Evolutionary conservation across 1,284 basidiomycete genomes (phyloP).

Genomic region (Ustilago cynodontis): DNA sequence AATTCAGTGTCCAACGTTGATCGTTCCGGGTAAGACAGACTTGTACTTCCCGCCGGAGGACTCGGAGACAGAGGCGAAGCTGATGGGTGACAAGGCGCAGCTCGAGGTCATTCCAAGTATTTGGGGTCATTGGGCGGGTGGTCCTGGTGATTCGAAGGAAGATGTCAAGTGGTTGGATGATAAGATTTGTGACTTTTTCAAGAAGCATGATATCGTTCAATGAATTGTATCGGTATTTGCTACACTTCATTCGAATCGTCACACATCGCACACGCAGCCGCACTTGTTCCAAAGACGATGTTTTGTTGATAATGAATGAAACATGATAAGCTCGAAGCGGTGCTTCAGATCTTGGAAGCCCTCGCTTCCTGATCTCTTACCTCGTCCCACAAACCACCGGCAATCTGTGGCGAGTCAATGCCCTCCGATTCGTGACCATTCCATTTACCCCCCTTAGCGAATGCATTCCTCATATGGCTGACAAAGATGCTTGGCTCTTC

Average conservation of each 20-base stretch:
- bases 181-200: conserved; percentile 35
- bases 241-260: background rate
- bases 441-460: conserved; percentile 40
- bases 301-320: too few species aligned
- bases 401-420: conserved; percentile 30
- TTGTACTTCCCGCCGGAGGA: conserved; percentile 62
- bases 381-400: conserved; percentile 54
- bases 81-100: conserved; percentile 39
- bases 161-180: conserved; percentile 53
- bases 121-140: conserved; percentile 58
- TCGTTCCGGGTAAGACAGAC: conserved; percentile 47
- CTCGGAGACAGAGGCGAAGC: conserved; percentile 31
- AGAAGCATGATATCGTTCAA: conserved; percentile 29
- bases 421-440: conserved; percentile 31
- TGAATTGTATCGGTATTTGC: background rate
- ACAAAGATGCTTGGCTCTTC: conserved; percentile 57
- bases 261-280: background rate
- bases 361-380: conserved; percentile 39
- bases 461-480: conserved; percentile 56
- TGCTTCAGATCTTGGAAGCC: conserved; percentile 39
- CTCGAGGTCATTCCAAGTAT: conserved; percentile 52
- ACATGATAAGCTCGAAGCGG: too few species aligned
- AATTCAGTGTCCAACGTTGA: conserved; percentile 43
- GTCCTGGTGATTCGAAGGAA: conserved; percentile 42
- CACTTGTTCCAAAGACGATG: too few species aligned